A percentile compares a stretch with the other conserved stretches of the same genome.
Evolutionary conservation across 345 rosid genomes (phyloP).

Genomic region (Brassica juncea): DNA sequence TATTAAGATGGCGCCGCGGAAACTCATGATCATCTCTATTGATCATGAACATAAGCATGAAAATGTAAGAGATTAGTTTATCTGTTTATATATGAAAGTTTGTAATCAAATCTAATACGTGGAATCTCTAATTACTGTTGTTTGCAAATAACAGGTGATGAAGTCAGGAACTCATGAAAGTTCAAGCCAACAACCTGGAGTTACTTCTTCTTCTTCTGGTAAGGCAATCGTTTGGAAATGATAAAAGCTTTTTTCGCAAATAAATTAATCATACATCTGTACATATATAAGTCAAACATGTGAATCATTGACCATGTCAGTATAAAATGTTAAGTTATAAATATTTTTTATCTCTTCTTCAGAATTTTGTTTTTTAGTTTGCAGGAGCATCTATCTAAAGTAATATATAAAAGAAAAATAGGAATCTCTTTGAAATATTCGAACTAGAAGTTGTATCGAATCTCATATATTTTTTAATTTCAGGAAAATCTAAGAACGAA

Average conservation of each 20-base stretch:
- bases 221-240: neutral
- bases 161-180: neutral
- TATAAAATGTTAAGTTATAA: neutral
- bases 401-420: slow-evolving; percentile 1
- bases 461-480: neutral
- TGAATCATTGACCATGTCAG: neutral
- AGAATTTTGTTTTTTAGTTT: neutral
- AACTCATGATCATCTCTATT: slow-evolving; percentile 31
- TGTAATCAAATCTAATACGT: neutral
- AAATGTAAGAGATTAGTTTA: slow-evolving; percentile 23
- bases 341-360: neutral
- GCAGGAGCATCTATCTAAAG: slow-evolving; percentile 3
- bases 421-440: neutral
- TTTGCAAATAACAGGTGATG: slow-evolving; percentile 23
- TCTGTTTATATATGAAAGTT: neutral
- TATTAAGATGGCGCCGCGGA: slow-evolving; percentile 10
- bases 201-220: neutral
- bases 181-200: neutral
- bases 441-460: neutral
- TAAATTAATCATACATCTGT: neutral
- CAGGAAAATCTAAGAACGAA: slow-evolving; percentile 37
- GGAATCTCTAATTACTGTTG: neutral
- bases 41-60: slow-evolving; percentile 30
- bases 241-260: neutral
- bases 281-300: neutral